Base-by-base conservation (phyloP, 768 basidiomycete genomes). In the Lactarius tabidus region DNA sequence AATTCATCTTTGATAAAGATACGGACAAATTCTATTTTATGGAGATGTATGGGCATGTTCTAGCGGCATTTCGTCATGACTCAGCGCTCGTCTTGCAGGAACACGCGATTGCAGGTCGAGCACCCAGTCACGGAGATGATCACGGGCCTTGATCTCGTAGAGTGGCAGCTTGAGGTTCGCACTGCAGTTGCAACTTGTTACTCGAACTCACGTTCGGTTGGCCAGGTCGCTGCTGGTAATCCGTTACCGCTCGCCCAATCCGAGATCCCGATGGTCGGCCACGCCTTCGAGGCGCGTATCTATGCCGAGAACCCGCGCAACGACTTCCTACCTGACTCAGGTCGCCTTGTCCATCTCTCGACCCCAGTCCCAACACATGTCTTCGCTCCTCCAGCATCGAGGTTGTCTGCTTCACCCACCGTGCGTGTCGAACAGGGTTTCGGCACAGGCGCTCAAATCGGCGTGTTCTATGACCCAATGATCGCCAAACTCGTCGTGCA, bases 81-180 rank as follows among this genome's bases (percentile, higher is more conserved):
- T 54, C 14, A 51, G 28, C 2, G 23, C 23, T 17, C 18, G 17
- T 41, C 29, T 36, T 36, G 10, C 48, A 91, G 90, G 91, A 93
- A 93, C 70, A 92, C 91, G 14, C 82, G 91, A 41, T 73, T 93
- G 51, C 92, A 93, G 76, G 91, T 93, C 35, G 92, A 95, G 70
- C 94, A 95, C 73, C 93, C 93, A 17, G 91, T 96, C 33, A 95
- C 94, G 0, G 94, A 95, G 76, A 95, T 95, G 89, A 85, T 97
- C 58, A 97, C 95, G 1, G 93, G 93, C 1, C 80, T 94, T 29
- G 95, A 98, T 71, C 85, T 98, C 6, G 95, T 98, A 9, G 90
- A 96, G 76, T 96, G 94, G 94, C 95, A 98, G 72, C 79, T 97
- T 26, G 89, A 93, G 79, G 91, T 87, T 45, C 18, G 14, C 36